Conservation (phyloP, 441 rosid genomes). For the Arabidopsis hybrid region DNA sequence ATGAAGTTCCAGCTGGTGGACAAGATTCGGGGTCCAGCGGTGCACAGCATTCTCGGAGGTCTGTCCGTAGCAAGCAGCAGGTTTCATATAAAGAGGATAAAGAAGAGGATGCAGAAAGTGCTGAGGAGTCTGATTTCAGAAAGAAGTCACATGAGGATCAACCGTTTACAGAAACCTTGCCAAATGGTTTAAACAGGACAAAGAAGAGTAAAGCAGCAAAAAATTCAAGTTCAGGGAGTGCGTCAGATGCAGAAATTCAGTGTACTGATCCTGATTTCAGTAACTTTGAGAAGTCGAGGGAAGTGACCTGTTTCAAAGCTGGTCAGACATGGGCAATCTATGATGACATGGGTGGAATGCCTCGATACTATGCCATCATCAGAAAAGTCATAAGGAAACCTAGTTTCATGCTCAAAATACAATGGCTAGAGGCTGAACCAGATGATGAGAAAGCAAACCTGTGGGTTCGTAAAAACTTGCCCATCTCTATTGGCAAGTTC, state of each 20-base stretch:
- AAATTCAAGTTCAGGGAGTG: conserved; percentile 40
- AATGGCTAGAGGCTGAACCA: conserved; percentile 62
- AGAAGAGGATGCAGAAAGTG: conserved; percentile 47
- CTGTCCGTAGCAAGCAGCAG: conserved; percentile 68
- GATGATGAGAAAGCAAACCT: conserved; percentile 41
- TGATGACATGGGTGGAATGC: conserved; percentile 62
- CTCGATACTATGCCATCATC: conserved; percentile 66
- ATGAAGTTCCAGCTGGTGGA: conserved; percentile 56
- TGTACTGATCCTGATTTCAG: conserved; percentile 64
- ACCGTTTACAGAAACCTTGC: conserved; percentile 35
- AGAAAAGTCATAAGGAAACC: conserved; percentile 50
- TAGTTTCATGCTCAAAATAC: conserved; percentile 53
- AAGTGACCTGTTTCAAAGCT: conserved; percentile 49
- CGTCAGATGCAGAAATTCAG: conserved; percentile 40
- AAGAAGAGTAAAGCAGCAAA: conserved; percentile 42
- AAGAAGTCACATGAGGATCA: conserved; percentile 47
- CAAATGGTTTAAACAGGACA: conserved; percentile 42
- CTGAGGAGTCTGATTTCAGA: conserved; percentile 38
- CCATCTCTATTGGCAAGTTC: conserved; percentile 66
- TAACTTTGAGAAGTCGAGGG: conserved; percentile 57
- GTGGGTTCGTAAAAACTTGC: conserved; percentile 47
- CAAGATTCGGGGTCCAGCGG: conserved; percentile 37
- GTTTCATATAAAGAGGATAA: conserved; percentile 68
- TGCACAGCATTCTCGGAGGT: conserved; percentile 64
- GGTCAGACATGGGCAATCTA: conserved; percentile 70